These are phyloP conservation scores for Wallacemonas sp. DNA, from an alignment of 208 protist genomes.

Conservation along the genomic window DNA sequence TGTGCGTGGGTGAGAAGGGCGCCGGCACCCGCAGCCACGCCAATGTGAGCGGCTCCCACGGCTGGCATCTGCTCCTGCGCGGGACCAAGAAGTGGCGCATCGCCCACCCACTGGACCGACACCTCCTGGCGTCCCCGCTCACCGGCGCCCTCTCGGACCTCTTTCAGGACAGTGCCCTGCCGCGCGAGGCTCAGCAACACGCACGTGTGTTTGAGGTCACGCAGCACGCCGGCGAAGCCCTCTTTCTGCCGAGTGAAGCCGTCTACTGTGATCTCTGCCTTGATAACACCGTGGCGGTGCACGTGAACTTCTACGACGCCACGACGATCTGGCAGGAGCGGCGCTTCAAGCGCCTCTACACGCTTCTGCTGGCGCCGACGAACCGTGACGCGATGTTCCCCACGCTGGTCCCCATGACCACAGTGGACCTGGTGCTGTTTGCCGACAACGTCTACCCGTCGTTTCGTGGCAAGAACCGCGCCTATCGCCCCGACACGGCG, in stretches of 20 bases:
- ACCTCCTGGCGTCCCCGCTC: constrained; percentile 20
- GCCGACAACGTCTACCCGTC: constrained; percentile 24
- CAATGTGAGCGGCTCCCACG: constrained; percentile 33
- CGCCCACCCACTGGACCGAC: constrained; percentile 36
- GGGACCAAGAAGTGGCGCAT: constrained; percentile 39
- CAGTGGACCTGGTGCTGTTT: constrained; percentile 33
- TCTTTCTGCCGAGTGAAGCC: constrained; percentile 42
- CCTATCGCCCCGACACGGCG: constrained; percentile 7
- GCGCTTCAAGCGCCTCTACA: constrained; percentile 19
- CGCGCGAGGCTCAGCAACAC: constrained; percentile 18
- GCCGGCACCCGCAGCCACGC: constrained; percentile 27
- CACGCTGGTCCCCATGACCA: constrained; percentile 27
- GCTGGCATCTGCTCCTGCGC: constrained; percentile 34
- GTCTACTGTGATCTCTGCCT: constrained; percentile 25
- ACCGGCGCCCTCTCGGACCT: constrained; percentile 25
- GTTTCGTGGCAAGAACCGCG: constrained; percentile 14
- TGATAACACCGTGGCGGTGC: constrained; percentile 13
- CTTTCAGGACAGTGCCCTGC: not conserved
- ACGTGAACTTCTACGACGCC: constrained; percentile 19
- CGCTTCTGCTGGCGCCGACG: constrained; percentile 15
- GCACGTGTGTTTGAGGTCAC: constrained; percentile 29
- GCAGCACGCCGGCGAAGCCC: constrained; percentile 31
- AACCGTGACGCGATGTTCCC: constrained; percentile 14
- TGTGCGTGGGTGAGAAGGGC: constrained; percentile 24
- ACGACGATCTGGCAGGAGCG: constrained; percentile 13